Evolutionary conservation across 129 eudicot species (phyloP).

Genomic region (Chrysanthemum makinoi): DNA sequence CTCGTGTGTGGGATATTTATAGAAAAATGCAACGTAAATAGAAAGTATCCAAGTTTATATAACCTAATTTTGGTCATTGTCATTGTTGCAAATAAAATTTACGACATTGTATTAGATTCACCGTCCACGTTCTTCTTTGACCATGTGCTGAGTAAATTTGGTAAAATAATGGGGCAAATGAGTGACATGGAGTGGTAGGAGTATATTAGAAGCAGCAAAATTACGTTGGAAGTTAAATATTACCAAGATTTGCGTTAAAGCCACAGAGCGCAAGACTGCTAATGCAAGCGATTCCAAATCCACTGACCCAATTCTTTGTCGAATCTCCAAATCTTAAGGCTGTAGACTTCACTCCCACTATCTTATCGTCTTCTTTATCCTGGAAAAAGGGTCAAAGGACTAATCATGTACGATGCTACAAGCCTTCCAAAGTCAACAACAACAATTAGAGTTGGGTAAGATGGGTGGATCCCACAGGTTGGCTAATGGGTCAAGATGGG

Average conservation of each 20-base stretch:
- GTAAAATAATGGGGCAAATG: not conserved
- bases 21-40: too few species aligned
- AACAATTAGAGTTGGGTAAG: too few species aligned
- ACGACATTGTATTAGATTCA: too few species aligned
- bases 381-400: conserved; percentile 22
- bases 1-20: too few species aligned
- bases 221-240: not conserved
- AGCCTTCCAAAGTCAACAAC: too few species aligned
- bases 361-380: conserved; percentile 83
- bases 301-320: conserved; percentile 66
- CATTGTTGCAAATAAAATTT: too few species aligned
- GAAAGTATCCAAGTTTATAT: too few species aligned
- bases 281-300: conserved; percentile 72
- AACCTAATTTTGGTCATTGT: too few species aligned
- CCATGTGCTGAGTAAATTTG: not conserved
- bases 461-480: too few species aligned
- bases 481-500: too few species aligned
- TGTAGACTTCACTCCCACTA: conserved; percentile 90
- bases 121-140: too few species aligned
- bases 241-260: conserved; percentile 74
- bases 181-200: not conserved
- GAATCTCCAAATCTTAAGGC: conserved; percentile 85
- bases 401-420: not conserved
- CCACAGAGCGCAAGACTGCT: conserved; percentile 76
- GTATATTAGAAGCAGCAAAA: not conserved